These are phyloP conservation scores for Cordia subcordata DNA, from an alignment of 257 asterid species.

Conservation along the genomic window DNA sequence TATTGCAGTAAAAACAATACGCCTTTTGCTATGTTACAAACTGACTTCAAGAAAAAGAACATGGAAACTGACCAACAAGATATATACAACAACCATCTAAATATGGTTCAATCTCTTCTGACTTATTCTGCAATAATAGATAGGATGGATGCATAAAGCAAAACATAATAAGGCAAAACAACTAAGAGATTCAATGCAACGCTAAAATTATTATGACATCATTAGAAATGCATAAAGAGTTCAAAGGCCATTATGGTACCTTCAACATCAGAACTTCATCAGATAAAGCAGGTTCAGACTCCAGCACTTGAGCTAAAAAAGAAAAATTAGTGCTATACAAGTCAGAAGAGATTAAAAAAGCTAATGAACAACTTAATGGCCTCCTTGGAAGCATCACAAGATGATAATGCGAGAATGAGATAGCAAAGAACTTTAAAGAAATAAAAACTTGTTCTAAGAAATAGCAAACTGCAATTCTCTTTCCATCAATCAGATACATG, in stretches of 20 bases:
- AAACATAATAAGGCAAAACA: background rate
- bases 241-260: constrained; percentile 26
- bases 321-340: background rate
- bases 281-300: constrained; percentile 35
- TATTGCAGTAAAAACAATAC: background rate
- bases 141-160: constrained; percentile 6
- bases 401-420: too few species aligned
- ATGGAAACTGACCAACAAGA: constrained; percentile 74
- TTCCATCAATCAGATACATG: too few species aligned
- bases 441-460: background rate
- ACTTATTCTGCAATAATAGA: constrained; percentile 52
- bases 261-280: constrained; percentile 48
- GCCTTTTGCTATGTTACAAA: background rate
- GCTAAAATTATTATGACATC: too few species aligned
- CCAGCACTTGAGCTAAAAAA: constrained; percentile 49
- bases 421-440: too few species aligned
- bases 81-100: constrained; percentile 70
- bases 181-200: background rate
- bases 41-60: background rate
- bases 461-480: background rate
- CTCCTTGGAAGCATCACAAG: too few species aligned
- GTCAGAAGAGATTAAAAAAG: too few species aligned
- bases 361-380: too few species aligned
- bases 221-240: background rate
- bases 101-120: constrained; percentile 58